Percentiles rank a stretch among this genome's conserved stretches.
phyloP scores from a whole-genome alignment of 2,329 filamentous ascomycete species.

The Alternaria sp. region DNA sequence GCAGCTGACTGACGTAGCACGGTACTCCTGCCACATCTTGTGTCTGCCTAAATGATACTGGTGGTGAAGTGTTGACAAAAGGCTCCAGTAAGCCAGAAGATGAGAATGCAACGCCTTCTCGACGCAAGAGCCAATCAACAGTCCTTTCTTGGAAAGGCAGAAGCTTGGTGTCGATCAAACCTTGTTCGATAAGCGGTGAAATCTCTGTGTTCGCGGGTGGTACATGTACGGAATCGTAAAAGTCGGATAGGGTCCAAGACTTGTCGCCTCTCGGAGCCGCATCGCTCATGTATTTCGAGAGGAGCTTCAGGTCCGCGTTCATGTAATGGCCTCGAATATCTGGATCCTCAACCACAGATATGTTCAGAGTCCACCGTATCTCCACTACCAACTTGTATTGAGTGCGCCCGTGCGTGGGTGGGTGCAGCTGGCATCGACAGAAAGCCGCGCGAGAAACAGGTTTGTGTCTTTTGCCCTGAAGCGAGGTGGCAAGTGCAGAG shows the following conservation, averaged over 20 bases:
- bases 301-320: constrained; percentile 38
- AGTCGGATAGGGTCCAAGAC: constrained; percentile 63
- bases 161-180: constrained; percentile 55
- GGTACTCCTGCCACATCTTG: constrained; percentile 58
- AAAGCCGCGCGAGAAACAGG: constrained; percentile 36
- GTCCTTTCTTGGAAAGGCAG: constrained; percentile 78
- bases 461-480: constrained; percentile 28
- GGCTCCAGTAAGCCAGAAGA: constrained; percentile 24
- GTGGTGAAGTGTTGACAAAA: constrained; percentile 28
- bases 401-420: constrained; percentile 7
- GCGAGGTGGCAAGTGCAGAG: constrained; percentile 27
- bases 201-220: constrained; percentile 58
- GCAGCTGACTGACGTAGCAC: constrained; percentile 70
- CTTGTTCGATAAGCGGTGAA: constrained; percentile 42
- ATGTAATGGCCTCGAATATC: constrained; percentile 23
- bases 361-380: constrained; percentile 41
- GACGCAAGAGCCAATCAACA: constrained; percentile 73
- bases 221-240: constrained; percentile 75
- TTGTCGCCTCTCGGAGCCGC: constrained; percentile 17
- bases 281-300: constrained; percentile 36
- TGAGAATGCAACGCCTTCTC: constrained; percentile 68
- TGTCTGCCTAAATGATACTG: constrained; percentile 57
- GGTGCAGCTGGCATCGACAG: constrained; percentile 32
- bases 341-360: constrained; percentile 39
- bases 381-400: constrained; percentile 34